These are phyloP conservation scores for Aspergillus persii DNA, from an alignment of 2,329 filamentous ascomycete species.

Conservation along the genomic window DNA sequence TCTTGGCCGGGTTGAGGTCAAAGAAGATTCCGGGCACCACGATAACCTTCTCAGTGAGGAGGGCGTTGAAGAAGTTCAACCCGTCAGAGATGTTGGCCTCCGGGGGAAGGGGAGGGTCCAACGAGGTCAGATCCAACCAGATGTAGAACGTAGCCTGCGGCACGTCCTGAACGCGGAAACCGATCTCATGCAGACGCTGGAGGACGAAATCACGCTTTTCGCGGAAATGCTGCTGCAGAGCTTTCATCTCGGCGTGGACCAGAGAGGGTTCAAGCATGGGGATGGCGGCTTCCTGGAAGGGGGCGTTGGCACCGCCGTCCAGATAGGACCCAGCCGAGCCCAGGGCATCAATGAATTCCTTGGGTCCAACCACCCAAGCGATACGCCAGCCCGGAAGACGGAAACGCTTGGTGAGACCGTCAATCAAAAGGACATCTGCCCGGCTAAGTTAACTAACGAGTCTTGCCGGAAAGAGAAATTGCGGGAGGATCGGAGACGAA, in stretches of 20 bases:
- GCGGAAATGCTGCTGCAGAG: constrained; percentile 85
- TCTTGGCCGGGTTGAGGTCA: constrained; percentile 85
- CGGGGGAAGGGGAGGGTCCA: constrained; percentile 54
- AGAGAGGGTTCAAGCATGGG: constrained; percentile 85
- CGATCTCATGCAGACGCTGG: constrained; percentile 74
- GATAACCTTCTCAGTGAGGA: constrained; percentile 90
- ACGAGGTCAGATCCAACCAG: constrained; percentile 62
- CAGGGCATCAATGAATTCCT: constrained; percentile 93
- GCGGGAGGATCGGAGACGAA: constrained; percentile 18
- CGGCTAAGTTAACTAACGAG: constrained; percentile 6
- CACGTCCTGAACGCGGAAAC: constrained; percentile 78
- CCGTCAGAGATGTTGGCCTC: constrained; percentile 78
- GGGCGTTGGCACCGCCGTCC: constrained; percentile 89
- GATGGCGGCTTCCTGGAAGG: constrained; percentile 91
- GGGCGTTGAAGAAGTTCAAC: constrained; percentile 94
- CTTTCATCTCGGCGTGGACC: constrained; percentile 81
- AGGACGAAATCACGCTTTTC: constrained; percentile 92
- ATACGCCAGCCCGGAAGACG: constrained; percentile 94
- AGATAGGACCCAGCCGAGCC: constrained; percentile 91
- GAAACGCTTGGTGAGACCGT: constrained; percentile 95
- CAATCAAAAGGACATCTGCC: constrained; percentile 82
- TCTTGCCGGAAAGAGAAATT: neutral
- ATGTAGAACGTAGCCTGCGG: constrained; percentile 95
- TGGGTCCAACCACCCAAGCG: constrained; percentile 92
- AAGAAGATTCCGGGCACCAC: constrained; percentile 98